Evolutionary conservation across 1,284 basidiomycete species (phyloP), one percentile per base, ranked within the genome.

Genomic region (Pisolithus thermaeus): DNA sequence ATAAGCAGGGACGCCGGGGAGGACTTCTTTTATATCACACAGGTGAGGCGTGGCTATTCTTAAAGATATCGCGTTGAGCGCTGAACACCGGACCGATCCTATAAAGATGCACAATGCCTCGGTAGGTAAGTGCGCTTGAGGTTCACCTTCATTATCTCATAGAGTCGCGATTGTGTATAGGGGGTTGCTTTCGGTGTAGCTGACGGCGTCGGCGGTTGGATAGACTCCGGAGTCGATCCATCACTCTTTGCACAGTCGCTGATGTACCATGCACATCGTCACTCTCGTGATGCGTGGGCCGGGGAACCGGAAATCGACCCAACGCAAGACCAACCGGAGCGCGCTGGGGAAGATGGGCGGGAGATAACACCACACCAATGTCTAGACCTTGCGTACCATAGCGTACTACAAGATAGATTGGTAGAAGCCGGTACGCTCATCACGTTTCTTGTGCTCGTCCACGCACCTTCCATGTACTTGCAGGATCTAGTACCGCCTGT

Each of bases 401-500:
- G 80, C 27, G 87, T 93, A 0, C 62, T 87, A 50, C 70, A 80
- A 47, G 89, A 95, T 60, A 75, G 79, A 50, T 71, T 69, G 25
- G 85, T 95, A 5, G 67, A 81, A 58, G 90, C 88, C 49, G 90
- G 90, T 90, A 51, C 60, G 79, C 64, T 7, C 20, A 20, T 11
- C n/a, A 25, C 27, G 41, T 20, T 27, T 45, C 49, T 47, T 45
- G 37, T 47, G 32, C 32, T 50, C 18, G n/a, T 5, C 22, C 36
- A n/a, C 22, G 55, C 39, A 52, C 27, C 8, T 32, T 42, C 27
- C 48, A 22, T 22, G 46, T 50, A 25, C 39, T 9, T 51, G 3
- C 57, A 91, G 91, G 92, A 47, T 91, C 90, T 16, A 92, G 91
- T 61, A 95, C 92, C 0, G 91, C 90, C 14, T 92, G 89, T 62